Conservation (phyloP, 257 asterid species). For the Solanum bulbocastanum region DNA sequence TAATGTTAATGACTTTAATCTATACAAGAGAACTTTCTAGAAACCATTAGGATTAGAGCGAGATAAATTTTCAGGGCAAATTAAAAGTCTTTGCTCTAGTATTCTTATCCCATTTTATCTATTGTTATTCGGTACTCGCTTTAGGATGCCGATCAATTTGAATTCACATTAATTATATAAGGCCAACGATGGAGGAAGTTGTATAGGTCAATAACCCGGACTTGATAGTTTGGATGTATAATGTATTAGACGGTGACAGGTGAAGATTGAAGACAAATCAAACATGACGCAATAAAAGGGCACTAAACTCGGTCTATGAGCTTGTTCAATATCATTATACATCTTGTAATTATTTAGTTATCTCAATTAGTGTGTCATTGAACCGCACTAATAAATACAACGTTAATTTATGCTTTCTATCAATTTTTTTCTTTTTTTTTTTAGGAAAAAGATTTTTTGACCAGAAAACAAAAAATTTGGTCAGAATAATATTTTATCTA, state of each 20-base stretch:
- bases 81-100: background rate
- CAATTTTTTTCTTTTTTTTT: no score
- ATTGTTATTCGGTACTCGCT: accelerated
- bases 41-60: background rate
- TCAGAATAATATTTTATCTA: no score
- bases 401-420: no score
- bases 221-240: no score
- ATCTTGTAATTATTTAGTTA: no score
- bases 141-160: background rate
- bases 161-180: background rate
- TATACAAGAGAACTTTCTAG: background rate
- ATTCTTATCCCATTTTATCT: background rate
- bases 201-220: no score
- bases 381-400: no score
- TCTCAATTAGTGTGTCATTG: no score
- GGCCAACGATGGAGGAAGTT: background rate
- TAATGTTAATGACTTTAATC: background rate
- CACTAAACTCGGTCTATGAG: no score
- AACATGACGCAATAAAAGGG: background rate
- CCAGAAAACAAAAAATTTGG: no score
- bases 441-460: no score
- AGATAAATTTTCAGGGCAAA: background rate
- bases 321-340: background rate
- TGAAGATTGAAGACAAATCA: no score
- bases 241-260: background rate